phyloP scores from a whole-genome alignment of 2,329 filamentous ascomycete species.

The Arthrobotrys megalospora region DNA sequence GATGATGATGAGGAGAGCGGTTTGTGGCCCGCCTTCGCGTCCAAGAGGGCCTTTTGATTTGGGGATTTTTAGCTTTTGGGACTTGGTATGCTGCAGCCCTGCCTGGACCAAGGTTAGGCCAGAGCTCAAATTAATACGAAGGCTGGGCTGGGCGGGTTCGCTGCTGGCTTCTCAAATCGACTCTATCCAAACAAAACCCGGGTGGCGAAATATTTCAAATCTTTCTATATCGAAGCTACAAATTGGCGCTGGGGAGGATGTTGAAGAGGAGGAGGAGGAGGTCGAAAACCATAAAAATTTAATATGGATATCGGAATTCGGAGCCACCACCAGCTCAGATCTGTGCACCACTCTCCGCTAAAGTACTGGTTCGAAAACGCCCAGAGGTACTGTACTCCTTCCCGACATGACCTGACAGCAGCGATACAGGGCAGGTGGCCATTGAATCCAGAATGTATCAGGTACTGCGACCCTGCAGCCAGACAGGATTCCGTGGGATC shows the following conservation, averaged over 20 bases:
- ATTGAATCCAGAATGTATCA: slow-evolving; percentile 28
- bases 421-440: slow-evolving; percentile 31
- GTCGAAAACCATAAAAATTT: neutral
- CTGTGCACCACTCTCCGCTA: slow-evolving; percentile 12
- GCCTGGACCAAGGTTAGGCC: slow-evolving; percentile 13
- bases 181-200: slow-evolving; percentile 9
- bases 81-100: slow-evolving; percentile 32
- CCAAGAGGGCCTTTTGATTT: slow-evolving; percentile 16
- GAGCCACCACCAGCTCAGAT: slow-evolving; percentile 16
- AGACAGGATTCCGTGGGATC: slow-evolving; percentile 25
- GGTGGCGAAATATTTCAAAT: slow-evolving; percentile 26
- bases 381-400: slow-evolving; percentile 13
- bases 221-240: slow-evolving; percentile 10
- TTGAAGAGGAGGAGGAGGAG: slow-evolving; percentile 2
- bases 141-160: slow-evolving; percentile 24
- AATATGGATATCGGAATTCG: slow-evolving; percentile 28
- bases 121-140: slow-evolving; percentile 34
- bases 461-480: slow-evolving; percentile 25
- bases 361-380: slow-evolving; percentile 13
- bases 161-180: slow-evolving; percentile 29
- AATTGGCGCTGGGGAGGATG: neutral
- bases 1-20: slow-evolving; percentile 4
- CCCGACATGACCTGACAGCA: slow-evolving; percentile 31
- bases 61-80: slow-evolving; percentile 21
- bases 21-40: slow-evolving; percentile 17